phyloP scores from a whole-genome alignment of 148 eudicot species.

The Salicornia ramosissima region DNA sequence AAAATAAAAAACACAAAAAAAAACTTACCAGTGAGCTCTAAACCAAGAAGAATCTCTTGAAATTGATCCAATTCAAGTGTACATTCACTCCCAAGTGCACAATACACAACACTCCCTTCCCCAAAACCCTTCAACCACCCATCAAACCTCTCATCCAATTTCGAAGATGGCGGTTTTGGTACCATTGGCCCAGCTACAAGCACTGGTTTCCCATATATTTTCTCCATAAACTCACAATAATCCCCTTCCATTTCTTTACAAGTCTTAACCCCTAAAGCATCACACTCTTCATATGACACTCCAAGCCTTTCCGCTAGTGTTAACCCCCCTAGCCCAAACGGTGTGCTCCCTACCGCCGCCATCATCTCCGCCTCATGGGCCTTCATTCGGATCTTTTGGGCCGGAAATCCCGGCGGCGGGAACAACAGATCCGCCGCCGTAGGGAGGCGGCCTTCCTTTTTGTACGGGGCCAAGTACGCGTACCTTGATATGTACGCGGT shows the following conservation, averaged over 20 bases:
- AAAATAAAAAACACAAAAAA: not conserved
- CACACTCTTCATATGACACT: not conserved
- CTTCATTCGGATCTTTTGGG: not conserved
- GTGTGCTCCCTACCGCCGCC: not conserved
- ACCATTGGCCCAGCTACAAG: conserved; percentile 37
- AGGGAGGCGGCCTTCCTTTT: not conserved
- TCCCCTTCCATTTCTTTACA: conserved; percentile 35
- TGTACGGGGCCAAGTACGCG: not conserved
- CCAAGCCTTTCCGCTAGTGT: not conserved
- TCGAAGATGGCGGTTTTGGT: conserved; percentile 24
- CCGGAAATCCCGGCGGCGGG: conserved; percentile 17
- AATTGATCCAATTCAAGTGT: conserved; percentile 23
- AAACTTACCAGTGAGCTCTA: conserved; percentile 39
- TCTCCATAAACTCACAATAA: conserved; percentile 22
- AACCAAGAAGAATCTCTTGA: conserved; percentile 39
- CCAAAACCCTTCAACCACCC: conserved; percentile 32
- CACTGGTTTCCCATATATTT: conserved; percentile 5
- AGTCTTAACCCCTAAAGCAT: conserved; percentile 24
- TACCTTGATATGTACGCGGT: not conserved
- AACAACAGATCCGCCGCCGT: not conserved
- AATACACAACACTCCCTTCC: conserved; percentile 30
- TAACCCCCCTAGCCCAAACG: conserved; percentile 6
- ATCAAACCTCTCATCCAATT: conserved; percentile 28
- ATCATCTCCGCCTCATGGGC: conserved; percentile 9
- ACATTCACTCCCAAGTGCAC: conserved; percentile 55